Evolutionary conservation across 257 asterid genomes (phyloP), one percentile per base, ranked within the genome.

Genomic region (Lycium barbarum): DNA sequence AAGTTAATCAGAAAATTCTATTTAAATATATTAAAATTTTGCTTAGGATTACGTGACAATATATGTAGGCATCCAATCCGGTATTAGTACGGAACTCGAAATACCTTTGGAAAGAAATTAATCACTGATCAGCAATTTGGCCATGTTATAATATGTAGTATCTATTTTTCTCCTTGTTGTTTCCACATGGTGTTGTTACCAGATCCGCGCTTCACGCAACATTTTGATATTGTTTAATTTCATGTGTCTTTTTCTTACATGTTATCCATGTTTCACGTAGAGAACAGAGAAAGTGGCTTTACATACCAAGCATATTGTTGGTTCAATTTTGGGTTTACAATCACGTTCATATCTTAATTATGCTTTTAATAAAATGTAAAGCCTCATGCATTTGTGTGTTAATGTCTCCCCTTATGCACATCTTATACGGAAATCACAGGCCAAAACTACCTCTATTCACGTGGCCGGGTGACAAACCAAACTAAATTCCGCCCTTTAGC

Each of bases 141-240:
- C 49, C 65, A 72, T 45, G 80, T 72, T 76, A 35, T 66, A 18
- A 66, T 33, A 66, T 13, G 82, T 26, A 51, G 63, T 53, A 76
- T 76, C 55, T 49, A 7, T 86, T 70, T 81, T 38, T 58, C 83
- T 58, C 84, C 90, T 15, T 54, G 55, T 82, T 76, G 86, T 78
- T 45, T 61, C 80, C 95, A 91, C 95, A 88, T 92, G 98, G 79
- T 73, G 47, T 35, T 84, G 93, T 90, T 85, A 82, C 76, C 85
- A 92, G 96, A 90, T 93, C 91, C 89, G 88, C 84, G 85, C 73
- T 84, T 81, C 83, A 61, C 83, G 88, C 82, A 18, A 74, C 86
- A 49, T 81, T 86, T 74, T 61, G 76, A 80, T 87, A 85, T 71
- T 26, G 33, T 26, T 26, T 26, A 26, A 68, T 80, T 85, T 66